phyloP scores from a whole-genome alignment of 208 protist species.

The Leishmania mexicana region DNA sequence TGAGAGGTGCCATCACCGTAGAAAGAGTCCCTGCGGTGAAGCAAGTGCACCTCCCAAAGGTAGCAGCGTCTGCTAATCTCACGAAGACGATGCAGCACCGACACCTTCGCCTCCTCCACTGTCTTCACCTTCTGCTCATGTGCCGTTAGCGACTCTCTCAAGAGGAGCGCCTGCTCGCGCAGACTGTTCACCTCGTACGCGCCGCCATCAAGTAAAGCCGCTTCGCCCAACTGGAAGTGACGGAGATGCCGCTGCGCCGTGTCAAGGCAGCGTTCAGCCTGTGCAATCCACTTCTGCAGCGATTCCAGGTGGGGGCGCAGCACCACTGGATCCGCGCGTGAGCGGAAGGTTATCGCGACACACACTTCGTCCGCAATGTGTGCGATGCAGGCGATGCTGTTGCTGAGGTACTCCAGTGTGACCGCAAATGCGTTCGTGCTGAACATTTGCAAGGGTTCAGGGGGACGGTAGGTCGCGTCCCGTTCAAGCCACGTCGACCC shows the following conservation, averaged over 20 bases:
- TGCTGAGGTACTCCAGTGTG: slow-evolving; percentile 60
- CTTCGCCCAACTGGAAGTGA: slow-evolving; percentile 73
- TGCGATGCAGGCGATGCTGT: slow-evolving; percentile 47
- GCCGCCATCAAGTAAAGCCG: slow-evolving; percentile 60
- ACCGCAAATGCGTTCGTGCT: slow-evolving; percentile 55
- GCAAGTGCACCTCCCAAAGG: slow-evolving; percentile 56
- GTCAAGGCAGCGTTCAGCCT: slow-evolving; percentile 39
- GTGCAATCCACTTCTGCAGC: slow-evolving; percentile 42
- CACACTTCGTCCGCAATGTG: slow-evolving; percentile 67
- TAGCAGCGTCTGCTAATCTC: slow-evolving; percentile 37
- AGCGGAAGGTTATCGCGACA: slow-evolving; percentile 55
- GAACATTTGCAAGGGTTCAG: slow-evolving; percentile 51
- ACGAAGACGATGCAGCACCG: slow-evolving; percentile 38
- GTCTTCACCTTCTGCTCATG: slow-evolving; percentile 71
- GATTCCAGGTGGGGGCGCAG: slow-evolving; percentile 45
- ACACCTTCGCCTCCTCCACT: slow-evolving; percentile 45
- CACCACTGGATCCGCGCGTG: slow-evolving; percentile 34
- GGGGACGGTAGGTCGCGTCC: slow-evolving; percentile 28
- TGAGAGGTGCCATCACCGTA: neutral
- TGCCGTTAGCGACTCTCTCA: slow-evolving; percentile 70
- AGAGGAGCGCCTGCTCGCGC: slow-evolving; percentile 70
- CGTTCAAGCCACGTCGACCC: slow-evolving; percentile 17
- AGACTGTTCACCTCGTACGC: slow-evolving; percentile 66
- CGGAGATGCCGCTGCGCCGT: slow-evolving; percentile 51
- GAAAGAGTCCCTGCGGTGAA: slow-evolving; percentile 15